phyloP scores from a whole-genome alignment of 2,329 filamentous ascomycete species.

The Chaetomiaceae sp. region DNA sequence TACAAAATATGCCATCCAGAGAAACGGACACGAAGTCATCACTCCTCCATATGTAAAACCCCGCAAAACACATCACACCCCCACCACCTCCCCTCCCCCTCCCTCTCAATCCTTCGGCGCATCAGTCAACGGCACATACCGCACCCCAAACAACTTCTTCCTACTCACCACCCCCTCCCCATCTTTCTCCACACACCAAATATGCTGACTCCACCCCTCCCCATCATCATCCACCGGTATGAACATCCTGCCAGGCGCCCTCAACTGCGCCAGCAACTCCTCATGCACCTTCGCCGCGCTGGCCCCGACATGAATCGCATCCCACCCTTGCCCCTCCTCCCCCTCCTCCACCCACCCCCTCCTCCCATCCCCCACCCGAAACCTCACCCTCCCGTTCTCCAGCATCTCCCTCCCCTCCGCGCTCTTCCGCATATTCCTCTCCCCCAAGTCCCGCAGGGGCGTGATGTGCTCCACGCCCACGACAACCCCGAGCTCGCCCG shows the following conservation, averaged over 20 bases:
- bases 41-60: too few species aligned
- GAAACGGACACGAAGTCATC: too few species aligned
- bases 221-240: constrained; percentile 62
- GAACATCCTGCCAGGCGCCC: constrained; percentile 72
- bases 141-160: constrained; percentile 61
- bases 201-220: constrained; percentile 49
- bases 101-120: constrained; percentile 39
- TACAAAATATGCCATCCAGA: too few species aligned
- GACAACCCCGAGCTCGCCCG: constrained; percentile 47
- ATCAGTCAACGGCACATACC: constrained; percentile 73
- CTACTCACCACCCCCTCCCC: constrained; percentile 53
- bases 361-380: constrained; percentile 69
- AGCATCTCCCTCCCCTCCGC: constrained; percentile 54
- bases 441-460: constrained; percentile 56
- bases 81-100: neutral
- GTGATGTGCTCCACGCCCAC: constrained; percentile 71
- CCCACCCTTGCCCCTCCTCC: constrained; percentile 56
- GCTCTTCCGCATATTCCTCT: constrained; percentile 60
- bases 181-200: constrained; percentile 71
- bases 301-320: constrained; percentile 93
- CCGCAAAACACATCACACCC: too few species aligned
- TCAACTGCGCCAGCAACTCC: constrained; percentile 69
- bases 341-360: constrained; percentile 52
- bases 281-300: constrained; percentile 69
- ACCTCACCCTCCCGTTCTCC: constrained; percentile 57